Evolutionary conservation across 495 filamentous ascomycete species (phyloP).

Genomic region (Tuber microsphaerosporum): DNA sequence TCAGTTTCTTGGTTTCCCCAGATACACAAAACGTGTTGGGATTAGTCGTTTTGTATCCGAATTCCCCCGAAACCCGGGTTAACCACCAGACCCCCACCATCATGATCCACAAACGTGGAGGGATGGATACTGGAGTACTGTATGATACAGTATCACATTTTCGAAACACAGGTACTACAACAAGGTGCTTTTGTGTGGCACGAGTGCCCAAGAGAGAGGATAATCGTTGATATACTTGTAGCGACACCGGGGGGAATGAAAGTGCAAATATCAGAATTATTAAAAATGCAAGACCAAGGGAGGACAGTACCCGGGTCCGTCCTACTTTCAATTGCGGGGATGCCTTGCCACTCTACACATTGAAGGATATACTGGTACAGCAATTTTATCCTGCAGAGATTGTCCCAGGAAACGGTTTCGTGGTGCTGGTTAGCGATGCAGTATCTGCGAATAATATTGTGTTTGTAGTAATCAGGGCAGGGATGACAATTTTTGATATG

Average conservation of each 20-base stretch:
- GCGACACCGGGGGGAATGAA: not conserved
- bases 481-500: not conserved
- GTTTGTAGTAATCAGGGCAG: not conserved
- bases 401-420: not conserved
- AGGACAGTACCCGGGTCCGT: not conserved
- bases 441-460: not conserved
- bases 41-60: not conserved
- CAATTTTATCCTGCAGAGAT: not conserved
- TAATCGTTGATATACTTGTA: not conserved
- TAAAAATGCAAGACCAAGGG: not conserved
- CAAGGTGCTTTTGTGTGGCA: not conserved
- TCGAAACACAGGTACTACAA: not conserved
- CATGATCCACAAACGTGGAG: conserved; percentile 1
- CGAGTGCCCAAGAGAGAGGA: not conserved
- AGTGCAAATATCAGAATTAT: not conserved
- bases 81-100: not conserved
- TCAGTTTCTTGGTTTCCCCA: not conserved
- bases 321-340: not conserved
- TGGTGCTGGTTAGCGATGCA: not conserved
- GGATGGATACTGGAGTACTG: not conserved
- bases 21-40: not conserved
- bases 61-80: conserved; percentile 3
- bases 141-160: not conserved
- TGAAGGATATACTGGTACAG: not conserved
- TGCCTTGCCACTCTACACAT: not conserved